Evolutionary conservation across 768 basidiomycete species (phyloP).

Genomic region (Pleurotus tuoliensis): DNA sequence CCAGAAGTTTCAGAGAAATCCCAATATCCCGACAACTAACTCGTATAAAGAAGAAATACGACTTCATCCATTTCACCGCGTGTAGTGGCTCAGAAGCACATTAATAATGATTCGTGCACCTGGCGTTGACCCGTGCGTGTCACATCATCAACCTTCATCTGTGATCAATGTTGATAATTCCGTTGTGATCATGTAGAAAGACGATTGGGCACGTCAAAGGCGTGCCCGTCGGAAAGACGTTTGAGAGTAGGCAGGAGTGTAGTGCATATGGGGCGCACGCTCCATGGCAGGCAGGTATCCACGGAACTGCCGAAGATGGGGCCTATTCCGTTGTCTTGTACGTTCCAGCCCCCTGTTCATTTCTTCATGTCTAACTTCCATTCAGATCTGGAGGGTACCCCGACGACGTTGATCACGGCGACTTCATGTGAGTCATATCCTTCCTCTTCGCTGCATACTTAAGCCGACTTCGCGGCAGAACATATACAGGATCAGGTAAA

Average conservation of each 20-base stretch:
- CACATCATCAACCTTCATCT: not conserved
- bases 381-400: conserved; percentile 31
- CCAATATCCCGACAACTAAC: too few species aligned
- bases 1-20: too few species aligned
- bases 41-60: too few species aligned
- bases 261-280: conserved; percentile 28
- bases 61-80: too few species aligned
- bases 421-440: conserved; percentile 27
- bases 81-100: too few species aligned
- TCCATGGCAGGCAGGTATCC: conserved; percentile 32
- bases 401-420: conserved; percentile 37
- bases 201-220: conserved; percentile 26
- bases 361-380: not conserved
- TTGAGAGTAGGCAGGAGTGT: conserved; percentile 17
- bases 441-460: not conserved
- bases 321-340: conserved; percentile 36
- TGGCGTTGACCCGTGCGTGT: not conserved
- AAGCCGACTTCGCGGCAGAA: conserved; percentile 16
- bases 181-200: conserved; percentile 12
- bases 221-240: conserved; percentile 17
- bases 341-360: not conserved
- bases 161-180: not conserved
- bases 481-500: conserved; percentile 38
- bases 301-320: conserved; percentile 26
- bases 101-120: not conserved